These are phyloP conservation scores for Wickerhamomyces ciferrii DNA, from an alignment of 805 yeast genomes.

Conservation along the genomic window DNA sequence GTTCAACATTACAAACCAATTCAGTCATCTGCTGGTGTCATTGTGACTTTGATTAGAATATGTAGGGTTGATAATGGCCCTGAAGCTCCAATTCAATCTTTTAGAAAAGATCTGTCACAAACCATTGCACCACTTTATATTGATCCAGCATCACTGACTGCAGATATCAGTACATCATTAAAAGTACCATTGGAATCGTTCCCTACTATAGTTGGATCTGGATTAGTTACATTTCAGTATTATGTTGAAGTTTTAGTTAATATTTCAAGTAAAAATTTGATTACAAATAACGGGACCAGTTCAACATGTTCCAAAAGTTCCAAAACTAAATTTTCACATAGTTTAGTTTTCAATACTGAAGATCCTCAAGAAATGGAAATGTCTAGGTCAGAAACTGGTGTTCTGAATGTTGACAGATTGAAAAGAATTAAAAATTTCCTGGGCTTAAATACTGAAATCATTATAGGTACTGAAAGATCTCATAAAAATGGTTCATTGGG, in stretches of 20 bases:
- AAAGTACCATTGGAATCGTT: slow-evolving; percentile 81
- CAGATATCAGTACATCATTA: slow-evolving; percentile 56
- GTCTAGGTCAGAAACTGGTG: slow-evolving; percentile 24
- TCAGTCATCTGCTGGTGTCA: slow-evolving; percentile 66
- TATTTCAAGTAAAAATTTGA: slow-evolving; percentile 53
- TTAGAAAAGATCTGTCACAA: slow-evolving; percentile 80
- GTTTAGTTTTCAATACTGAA: slow-evolving; percentile 20
- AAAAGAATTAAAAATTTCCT: slow-evolving; percentile 74
- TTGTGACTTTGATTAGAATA: slow-evolving; percentile 74
- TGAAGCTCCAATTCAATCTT: slow-evolving; percentile 47
- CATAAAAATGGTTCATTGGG: slow-evolving; percentile 9
- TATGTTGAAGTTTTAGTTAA: slow-evolving; percentile 82
- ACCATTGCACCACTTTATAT: slow-evolving; percentile 69
- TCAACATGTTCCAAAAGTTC: slow-evolving; percentile 20
- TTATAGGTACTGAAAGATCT: slow-evolving; percentile 70
- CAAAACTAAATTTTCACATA: slow-evolving; percentile 14
- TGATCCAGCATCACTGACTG: slow-evolving; percentile 57
- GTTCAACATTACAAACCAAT: slow-evolving; percentile 68
- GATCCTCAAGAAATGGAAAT: slow-evolving; percentile 15
- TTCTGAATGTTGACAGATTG: slow-evolving; percentile 75
- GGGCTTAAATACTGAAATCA: slow-evolving; percentile 74
- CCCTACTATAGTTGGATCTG: slow-evolving; percentile 73
- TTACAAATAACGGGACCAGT: slow-evolving; percentile 11
- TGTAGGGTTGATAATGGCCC: slow-evolving; percentile 63
- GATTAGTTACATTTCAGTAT: slow-evolving; percentile 75